Evolutionary conservation across 495 filamentous ascomycete species (phyloP).

Genomic region (Tuber umbilicatum): DNA sequence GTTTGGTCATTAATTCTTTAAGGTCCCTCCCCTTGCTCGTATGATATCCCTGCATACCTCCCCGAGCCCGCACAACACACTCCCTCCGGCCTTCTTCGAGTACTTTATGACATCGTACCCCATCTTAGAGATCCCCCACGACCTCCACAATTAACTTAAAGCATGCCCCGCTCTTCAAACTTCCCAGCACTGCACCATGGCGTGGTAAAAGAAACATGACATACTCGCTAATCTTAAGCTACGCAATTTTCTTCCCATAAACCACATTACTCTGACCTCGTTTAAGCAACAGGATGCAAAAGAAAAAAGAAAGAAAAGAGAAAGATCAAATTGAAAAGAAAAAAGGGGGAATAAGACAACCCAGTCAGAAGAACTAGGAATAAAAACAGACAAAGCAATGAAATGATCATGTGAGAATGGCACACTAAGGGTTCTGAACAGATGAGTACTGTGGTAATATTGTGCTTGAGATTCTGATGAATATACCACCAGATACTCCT

Average conservation of each 20-base stretch:
- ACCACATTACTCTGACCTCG: constrained; percentile 3
- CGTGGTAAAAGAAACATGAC: neutral
- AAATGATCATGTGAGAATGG: neutral
- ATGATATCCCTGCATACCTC: neutral
- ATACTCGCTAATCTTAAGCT: neutral
- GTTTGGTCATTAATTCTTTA: neutral
- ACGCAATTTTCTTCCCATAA: neutral
- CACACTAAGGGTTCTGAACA: neutral
- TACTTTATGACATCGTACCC: neutral
- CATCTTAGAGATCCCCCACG: neutral
- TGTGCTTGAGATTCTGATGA: neutral
- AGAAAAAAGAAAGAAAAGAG: neutral
- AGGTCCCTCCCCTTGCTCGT: neutral
- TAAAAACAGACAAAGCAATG: neutral
- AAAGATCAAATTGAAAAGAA: neutral
- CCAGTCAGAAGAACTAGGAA: neutral
- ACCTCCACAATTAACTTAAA: constrained; percentile 1
- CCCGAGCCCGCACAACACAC: neutral
- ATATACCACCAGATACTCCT: neutral
- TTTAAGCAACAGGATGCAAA: neutral
- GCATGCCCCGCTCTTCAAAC: neutral
- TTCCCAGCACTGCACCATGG: neutral
- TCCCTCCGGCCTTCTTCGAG: neutral
- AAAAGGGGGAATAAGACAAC: neutral
- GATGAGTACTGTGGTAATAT: neutral